Evolutionary conservation across 352 stramenopile genomes (phyloP).

Genomic region (Globisporangium apiculatum): DNA sequence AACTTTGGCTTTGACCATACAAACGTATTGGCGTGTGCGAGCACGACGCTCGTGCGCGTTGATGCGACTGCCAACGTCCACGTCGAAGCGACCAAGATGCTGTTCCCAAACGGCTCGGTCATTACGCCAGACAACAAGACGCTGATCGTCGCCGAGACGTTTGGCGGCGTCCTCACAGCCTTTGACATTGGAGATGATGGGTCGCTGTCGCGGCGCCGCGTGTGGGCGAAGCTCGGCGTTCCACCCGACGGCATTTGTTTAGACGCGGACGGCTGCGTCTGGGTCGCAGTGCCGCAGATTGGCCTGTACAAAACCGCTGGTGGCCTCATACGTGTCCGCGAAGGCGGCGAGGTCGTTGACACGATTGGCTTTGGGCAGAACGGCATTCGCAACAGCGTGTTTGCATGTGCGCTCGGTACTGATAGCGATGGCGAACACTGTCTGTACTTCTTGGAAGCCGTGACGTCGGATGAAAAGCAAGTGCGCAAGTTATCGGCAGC

Average conservation of each 20-base stretch:
- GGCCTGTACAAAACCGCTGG: slow-evolving; percentile 40
- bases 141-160: slow-evolving; percentile 63
- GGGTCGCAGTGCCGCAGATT: slow-evolving; percentile 44
- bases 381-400: slow-evolving; percentile 39
- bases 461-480: slow-evolving; percentile 26
- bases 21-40: slow-evolving; percentile 21
- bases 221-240: slow-evolving; percentile 50
- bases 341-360: slow-evolving; percentile 48
- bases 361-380: slow-evolving; percentile 55
- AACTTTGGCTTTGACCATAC: slow-evolving; percentile 61
- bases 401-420: slow-evolving; percentile 56
- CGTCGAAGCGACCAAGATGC: slow-evolving; percentile 44
- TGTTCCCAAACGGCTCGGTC: slow-evolving; percentile 69
- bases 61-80: slow-evolving; percentile 31
- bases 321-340: slow-evolving; percentile 40
- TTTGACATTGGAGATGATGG: slow-evolving; percentile 54
- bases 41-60: slow-evolving; percentile 53
- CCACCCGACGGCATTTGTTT: slow-evolving; percentile 53
- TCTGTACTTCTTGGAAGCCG: slow-evolving; percentile 54
- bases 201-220: slow-evolving; percentile 30
- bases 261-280: slow-evolving; percentile 62
- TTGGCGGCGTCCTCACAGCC: slow-evolving; percentile 39
- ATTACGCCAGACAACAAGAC: slow-evolving; percentile 70
- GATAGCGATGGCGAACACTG: slow-evolving; percentile 39
- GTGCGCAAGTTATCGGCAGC: slow-evolving; percentile 34